A percentile compares a stretch with the other conserved stretches of the same genome.
Evolutionary conservation across 2,329 filamentous ascomycete species (phyloP).

Genomic region (Phyllosticta capitalensis): DNA sequence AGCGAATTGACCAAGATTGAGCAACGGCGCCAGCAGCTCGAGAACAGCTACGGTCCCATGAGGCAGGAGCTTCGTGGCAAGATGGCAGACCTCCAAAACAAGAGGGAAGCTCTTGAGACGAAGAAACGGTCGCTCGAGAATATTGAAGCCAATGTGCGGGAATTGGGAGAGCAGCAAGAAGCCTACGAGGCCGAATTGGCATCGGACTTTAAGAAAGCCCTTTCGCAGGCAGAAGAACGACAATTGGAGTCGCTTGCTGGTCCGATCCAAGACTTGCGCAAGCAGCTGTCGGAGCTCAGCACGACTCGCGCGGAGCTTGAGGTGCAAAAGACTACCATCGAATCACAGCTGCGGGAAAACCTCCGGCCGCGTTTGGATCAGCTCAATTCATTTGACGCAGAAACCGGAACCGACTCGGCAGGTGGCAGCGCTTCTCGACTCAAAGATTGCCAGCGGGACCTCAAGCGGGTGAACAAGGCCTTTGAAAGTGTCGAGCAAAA

Average conservation of each 20-base stretch:
- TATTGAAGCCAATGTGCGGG: slow-evolving; percentile 50
- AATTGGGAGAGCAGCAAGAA: slow-evolving; percentile 61
- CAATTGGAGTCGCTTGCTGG: slow-evolving; percentile 63
- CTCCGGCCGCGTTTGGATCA: slow-evolving; percentile 80
- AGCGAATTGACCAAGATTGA: slow-evolving; percentile 76
- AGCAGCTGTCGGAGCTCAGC: slow-evolving; percentile 66
- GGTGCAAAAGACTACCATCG: slow-evolving; percentile 69
- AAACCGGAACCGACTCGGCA: slow-evolving; percentile 44
- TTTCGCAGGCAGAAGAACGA: slow-evolving; percentile 72
- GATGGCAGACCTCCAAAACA: slow-evolving; percentile 62
- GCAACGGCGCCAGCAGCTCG: slow-evolving; percentile 65
- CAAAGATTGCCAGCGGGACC: slow-evolving; percentile 69
- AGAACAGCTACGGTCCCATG: slow-evolving; percentile 73
- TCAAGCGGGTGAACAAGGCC: slow-evolving; percentile 65
- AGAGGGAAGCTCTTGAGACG: slow-evolving; percentile 62
- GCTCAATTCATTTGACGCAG: slow-evolving; percentile 66
- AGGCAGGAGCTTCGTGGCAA: slow-evolving; percentile 68
- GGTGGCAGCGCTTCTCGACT: slow-evolving; percentile 54
- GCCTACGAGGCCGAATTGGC: slow-evolving; percentile 72
- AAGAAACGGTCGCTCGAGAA: slow-evolving; percentile 57
- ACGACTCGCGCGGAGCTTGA: slow-evolving; percentile 68
- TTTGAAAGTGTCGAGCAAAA: slow-evolving; percentile 58
- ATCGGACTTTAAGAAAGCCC: slow-evolving; percentile 84
- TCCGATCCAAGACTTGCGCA: slow-evolving; percentile 63
- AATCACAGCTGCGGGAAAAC: slow-evolving; percentile 83